Percentiles rank a stretch among this genome's conserved stretches.
Conservation (phyloP, 2,329 filamentous ascomycete species). For the Phyllosticta citribraziliensis region DNA sequence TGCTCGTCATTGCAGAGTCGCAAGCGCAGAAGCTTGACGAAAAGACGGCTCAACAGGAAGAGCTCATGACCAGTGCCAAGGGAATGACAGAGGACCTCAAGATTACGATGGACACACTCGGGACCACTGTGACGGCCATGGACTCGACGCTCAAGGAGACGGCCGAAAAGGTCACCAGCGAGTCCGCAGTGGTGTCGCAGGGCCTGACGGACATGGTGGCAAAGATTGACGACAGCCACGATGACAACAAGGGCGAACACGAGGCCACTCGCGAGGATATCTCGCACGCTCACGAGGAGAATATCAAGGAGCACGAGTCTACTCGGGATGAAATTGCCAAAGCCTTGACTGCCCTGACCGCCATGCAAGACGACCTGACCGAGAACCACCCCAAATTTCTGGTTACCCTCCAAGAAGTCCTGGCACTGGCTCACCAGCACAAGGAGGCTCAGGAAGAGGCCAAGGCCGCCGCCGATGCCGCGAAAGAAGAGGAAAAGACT, state of each 20-base stretch:
- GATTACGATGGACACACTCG: conserved; percentile 74
- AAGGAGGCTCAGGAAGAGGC: conserved; percentile 73
- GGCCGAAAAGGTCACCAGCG: conserved; percentile 76
- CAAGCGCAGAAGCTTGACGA: conserved; percentile 65
- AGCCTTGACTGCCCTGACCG: conserved; percentile 61
- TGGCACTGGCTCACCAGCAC: conserved; percentile 72
- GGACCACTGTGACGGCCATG: conserved; percentile 45
- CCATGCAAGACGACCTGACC: conserved; percentile 65
- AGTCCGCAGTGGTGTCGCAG: conserved; percentile 76
- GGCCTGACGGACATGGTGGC: conserved; percentile 69
- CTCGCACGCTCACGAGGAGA: conserved; percentile 62
- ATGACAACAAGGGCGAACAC: conserved; percentile 68
- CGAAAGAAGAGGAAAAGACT: conserved; percentile 32
- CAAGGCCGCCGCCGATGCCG: conserved; percentile 23
- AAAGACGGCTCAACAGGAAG: conserved; percentile 61
- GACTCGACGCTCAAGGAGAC: conserved; percentile 62
- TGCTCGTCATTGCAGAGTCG: conserved; percentile 63
- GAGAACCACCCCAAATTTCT: conserved; percentile 86
- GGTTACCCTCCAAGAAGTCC: conserved; percentile 75
- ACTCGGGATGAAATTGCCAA: conserved; percentile 74
- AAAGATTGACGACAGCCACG: conserved; percentile 66
- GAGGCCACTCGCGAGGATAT: conserved; percentile 74
- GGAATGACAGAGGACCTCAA: conserved; percentile 79
- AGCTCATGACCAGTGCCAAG: conserved; percentile 65
- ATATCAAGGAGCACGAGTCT: conserved; percentile 69